Evolutionary conservation across 345 rosid species (phyloP).

Genomic region (Ricinus communis): DNA sequence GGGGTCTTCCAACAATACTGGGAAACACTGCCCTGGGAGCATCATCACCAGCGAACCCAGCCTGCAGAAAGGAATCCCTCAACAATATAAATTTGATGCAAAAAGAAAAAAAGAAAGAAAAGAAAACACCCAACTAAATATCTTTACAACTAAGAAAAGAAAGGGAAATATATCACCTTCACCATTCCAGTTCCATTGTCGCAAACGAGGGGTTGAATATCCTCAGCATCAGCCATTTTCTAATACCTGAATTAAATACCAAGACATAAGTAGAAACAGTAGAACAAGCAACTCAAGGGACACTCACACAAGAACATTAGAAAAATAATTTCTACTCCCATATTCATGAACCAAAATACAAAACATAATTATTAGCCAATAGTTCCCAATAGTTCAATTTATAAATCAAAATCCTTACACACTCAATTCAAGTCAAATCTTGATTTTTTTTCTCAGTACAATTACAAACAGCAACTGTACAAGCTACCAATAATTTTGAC

Average conservation of each 20-base stretch:
- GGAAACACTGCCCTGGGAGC: conserved; percentile 70
- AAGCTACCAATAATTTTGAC: neutral
- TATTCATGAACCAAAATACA: neutral
- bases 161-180: conserved; percentile 35
- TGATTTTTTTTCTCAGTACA: neutral
- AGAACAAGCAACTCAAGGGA: neutral
- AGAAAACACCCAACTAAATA: neutral
- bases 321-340: neutral
- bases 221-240: conserved; percentile 39
- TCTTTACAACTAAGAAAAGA: neutral
- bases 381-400: neutral
- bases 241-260: conserved; percentile 1
- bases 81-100: neutral
- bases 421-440: neutral
- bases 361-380: neutral
- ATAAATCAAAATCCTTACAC: neutral
- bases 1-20: conserved; percentile 67
- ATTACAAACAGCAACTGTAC: neutral
- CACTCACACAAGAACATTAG: neutral
- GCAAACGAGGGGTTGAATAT: conserved; percentile 60
- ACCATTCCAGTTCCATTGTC: conserved; percentile 82
- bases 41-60: conserved; percentile 65
- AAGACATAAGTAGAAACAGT: neutral
- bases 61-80: conserved; percentile 23
- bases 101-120: neutral